Conservation (phyloP, 2,329 filamentous ascomycete species). For the Hymenoscyphus infarciens region DNA sequence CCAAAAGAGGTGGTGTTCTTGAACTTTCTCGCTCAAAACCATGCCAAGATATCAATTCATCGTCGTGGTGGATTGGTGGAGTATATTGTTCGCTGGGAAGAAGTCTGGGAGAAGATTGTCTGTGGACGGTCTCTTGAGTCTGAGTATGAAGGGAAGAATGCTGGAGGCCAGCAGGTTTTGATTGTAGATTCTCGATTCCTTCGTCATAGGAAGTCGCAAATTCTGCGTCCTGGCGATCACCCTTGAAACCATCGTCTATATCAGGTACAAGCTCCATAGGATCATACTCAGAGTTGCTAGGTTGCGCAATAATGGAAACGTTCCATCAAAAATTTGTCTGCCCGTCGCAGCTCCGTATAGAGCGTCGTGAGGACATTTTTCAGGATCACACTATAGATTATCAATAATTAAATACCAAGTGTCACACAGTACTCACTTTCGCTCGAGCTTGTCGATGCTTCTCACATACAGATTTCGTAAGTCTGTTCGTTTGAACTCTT, state of each 20-base stretch:
- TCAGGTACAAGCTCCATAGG: too few relatives aligned
- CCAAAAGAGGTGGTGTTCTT: slow-evolving; percentile 66
- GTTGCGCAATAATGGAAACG: too few relatives aligned
- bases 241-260: too few relatives aligned
- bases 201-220: too few relatives aligned
- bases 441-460: neutral
- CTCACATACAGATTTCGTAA: neutral
- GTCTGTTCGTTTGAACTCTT: neutral
- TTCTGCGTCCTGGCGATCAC: too few relatives aligned
- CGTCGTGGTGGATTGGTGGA: slow-evolving; percentile 56
- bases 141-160: too few relatives aligned
- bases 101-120: slow-evolving; percentile 39
- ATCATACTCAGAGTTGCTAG: too few relatives aligned
- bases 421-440: neutral
- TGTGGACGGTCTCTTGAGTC: slow-evolving; percentile 36
- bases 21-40: slow-evolving; percentile 67
- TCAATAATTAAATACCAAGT: neutral
- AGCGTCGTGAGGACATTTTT: neutral
- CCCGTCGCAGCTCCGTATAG: neutral
- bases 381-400: neutral
- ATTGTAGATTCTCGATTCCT: too few relatives aligned
- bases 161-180: too few relatives aligned
- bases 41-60: slow-evolving; percentile 64
- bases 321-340: too few relatives aligned
- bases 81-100: slow-evolving; percentile 57